A percentile compares a stretch with the other conserved stretches of the same genome.
Conservation (phyloP, 228 moss, liverwort and hornwort genomes). For the Sphagnum fallax region DNA sequence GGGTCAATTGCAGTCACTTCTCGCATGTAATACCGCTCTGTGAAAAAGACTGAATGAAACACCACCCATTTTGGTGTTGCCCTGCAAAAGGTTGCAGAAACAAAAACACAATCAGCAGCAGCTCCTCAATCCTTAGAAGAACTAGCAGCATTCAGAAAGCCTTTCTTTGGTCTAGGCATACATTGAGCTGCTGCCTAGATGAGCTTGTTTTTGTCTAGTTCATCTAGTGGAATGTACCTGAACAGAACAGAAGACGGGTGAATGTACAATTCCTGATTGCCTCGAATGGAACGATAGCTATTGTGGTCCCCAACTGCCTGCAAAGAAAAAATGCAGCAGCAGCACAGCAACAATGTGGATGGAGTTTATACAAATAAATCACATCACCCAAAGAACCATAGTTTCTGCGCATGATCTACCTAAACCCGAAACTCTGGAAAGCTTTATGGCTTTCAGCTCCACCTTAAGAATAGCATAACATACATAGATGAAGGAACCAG, state of each 20-base stretch:
- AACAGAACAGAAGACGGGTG: conserved; percentile 93
- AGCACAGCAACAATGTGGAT: conserved; percentile 15
- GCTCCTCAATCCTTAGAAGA: neutral
- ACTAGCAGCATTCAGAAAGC: neutral
- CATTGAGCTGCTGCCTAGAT: neutral
- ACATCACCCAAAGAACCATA: no score
- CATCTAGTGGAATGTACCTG: conserved; percentile 18
- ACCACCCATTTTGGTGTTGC: conserved; percentile 89
- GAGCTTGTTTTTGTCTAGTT: neutral
- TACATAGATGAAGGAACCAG: neutral
- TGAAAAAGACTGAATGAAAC: conserved; percentile 73
- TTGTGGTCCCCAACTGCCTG: conserved; percentile 38
- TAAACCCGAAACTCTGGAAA: no score
- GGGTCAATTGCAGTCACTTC: conserved; percentile 72
- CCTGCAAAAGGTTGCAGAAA: conserved; percentile 21
- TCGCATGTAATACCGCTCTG: conserved; percentile 87
- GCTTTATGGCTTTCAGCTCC: no score
- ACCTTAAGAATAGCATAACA: no score
- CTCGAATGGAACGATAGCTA: conserved; percentile 63
- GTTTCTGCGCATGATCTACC: no score
- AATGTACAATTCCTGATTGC: conserved; percentile 71
- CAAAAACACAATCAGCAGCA: neutral
- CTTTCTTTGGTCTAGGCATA: neutral
- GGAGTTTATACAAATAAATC: neutral
- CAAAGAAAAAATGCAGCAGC: neutral